A percentile compares a stretch with the other conserved stretches of the same genome.
Evolutionary conservation across 768 basidiomycete genomes (phyloP).

Genomic region (Sporobolomyces roseus): DNA sequence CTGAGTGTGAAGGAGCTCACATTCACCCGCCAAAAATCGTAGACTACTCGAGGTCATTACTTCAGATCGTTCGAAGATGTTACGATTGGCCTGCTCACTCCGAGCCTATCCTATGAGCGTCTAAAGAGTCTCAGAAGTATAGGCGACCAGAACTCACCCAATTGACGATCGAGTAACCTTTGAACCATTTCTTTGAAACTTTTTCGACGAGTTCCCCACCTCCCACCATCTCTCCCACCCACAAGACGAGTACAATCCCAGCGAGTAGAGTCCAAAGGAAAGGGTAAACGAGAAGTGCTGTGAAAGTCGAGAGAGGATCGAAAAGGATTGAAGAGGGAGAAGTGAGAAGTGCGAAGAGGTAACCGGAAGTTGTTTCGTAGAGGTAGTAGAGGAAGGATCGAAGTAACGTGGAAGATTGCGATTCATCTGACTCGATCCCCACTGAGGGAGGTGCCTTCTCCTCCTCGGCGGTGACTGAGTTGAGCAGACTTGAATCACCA

Average conservation of each 20-base stretch:
- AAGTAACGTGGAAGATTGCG: too few species aligned
- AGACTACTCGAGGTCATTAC: constrained; percentile 1
- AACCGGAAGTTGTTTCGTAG: background rate
- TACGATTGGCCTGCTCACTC: constrained; percentile 11
- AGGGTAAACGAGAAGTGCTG: constrained; percentile 10
- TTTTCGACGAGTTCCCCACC: background rate
- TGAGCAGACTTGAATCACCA: too few species aligned
- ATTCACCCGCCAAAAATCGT: background rate
- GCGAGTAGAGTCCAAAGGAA: constrained; percentile 13
- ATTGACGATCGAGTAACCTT: constrained; percentile 16
- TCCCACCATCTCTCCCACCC: background rate
- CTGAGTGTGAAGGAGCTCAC: background rate
- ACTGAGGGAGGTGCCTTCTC: too few species aligned
- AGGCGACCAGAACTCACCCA: constrained; percentile 15
- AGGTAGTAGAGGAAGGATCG: constrained; percentile 10
- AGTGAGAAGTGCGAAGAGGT: constrained; percentile 1
- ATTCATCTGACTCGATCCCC: too few species aligned
- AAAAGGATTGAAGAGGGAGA: constrained; percentile 23
- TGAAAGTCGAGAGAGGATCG: constrained; percentile 20
- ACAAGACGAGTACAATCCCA: constrained; percentile 2
- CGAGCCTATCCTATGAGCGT: background rate
- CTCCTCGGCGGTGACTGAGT: too few species aligned
- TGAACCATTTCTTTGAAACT: constrained; percentile 1
- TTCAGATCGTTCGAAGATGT: constrained; percentile 3
- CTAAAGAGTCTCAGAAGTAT: too few species aligned